These are phyloP conservation scores for Bipolaris victoriae DNA, from an alignment of 2,329 filamentous ascomycete species.

Conservation along the genomic window DNA sequence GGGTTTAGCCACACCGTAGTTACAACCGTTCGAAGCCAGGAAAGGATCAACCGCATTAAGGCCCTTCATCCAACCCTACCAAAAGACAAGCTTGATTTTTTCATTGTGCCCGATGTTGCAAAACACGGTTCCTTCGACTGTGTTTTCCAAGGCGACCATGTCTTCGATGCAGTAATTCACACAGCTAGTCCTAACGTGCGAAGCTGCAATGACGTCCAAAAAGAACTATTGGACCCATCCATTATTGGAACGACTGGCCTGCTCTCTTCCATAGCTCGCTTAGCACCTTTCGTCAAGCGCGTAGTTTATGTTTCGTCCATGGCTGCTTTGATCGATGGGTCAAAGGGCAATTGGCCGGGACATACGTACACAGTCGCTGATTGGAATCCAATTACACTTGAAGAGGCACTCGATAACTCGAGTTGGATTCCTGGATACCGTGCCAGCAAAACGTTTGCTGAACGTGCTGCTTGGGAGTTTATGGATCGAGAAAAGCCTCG, in stretches of 20 bases:
- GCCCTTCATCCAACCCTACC: constrained; percentile 55
- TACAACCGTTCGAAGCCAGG: constrained; percentile 63
- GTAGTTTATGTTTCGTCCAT: constrained; percentile 72
- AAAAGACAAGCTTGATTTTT: constrained; percentile 64
- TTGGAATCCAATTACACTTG: constrained; percentile 61
- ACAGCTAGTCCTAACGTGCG: constrained; percentile 51
- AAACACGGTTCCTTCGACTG: constrained; percentile 67
- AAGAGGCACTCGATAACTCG: constrained; percentile 48
- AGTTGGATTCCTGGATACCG: constrained; percentile 47
- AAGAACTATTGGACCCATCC: constrained; percentile 63
- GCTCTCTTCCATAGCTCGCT: constrained; percentile 61
- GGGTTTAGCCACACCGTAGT: constrained; percentile 60
- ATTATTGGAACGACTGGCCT: constrained; percentile 66
- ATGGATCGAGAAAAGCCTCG: constrained; percentile 53
- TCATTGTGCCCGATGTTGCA: constrained; percentile 73
- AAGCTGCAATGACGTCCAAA: constrained; percentile 68
- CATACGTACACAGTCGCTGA: constrained; percentile 55
- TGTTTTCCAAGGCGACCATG: constrained; percentile 61
- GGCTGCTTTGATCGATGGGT: constrained; percentile 62
- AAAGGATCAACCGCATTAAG: constrained; percentile 63
- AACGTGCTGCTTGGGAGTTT: constrained; percentile 57
- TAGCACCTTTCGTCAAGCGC: constrained; percentile 68
- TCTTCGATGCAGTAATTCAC: constrained; percentile 67
- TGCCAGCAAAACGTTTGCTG: constrained; percentile 64
- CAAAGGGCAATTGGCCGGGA: constrained; percentile 48